Percentiles rank a stretch among this genome's conserved stretches.
These are phyloP conservation scores for Trifolium pratense DNA, from an alignment of 306 rosid species.

Conservation along the genomic window DNA sequence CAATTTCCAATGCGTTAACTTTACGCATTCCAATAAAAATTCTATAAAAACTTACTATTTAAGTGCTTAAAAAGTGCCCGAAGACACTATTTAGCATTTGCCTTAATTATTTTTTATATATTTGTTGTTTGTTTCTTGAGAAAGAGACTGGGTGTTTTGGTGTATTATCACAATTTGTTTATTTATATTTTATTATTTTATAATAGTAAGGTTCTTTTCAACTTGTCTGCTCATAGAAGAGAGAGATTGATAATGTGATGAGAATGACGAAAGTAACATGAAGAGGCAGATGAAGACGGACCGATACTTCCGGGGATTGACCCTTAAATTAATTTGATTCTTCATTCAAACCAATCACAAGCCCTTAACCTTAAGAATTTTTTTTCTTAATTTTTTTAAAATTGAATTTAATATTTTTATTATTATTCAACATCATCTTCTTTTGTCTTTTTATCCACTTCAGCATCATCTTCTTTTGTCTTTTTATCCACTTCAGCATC, in stretches of 20 bases:
- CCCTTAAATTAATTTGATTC: slow-evolving; percentile 44
- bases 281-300: slow-evolving; percentile 49
- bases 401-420: background rate
- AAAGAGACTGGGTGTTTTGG: slow-evolving; percentile 46
- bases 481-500: background rate
- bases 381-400: background rate
- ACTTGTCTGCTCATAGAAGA: slow-evolving; percentile 39
- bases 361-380: background rate
- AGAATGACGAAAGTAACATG: slow-evolving; percentile 55
- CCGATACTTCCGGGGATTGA: slow-evolving; percentile 52
- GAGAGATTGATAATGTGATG: slow-evolving; percentile 40
- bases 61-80: too few species aligned
- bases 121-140: slow-evolving; percentile 54
- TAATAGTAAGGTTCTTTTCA: slow-evolving; percentile 44
- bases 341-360: slow-evolving; percentile 47
- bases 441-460: background rate
- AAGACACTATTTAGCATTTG: too few species aligned
- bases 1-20: too few species aligned
- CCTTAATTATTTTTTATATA: background rate
- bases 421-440: slow-evolving; percentile 18
- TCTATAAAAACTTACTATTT: too few species aligned
- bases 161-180: slow-evolving; percentile 21
- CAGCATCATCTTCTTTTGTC: slow-evolving; percentile 16
- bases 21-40: too few species aligned
- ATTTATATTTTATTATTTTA: slow-evolving; percentile 1